Conservation (phyloP, 2,329 filamentous ascomycete species). For the Diaporthe aspalathi region DNA sequence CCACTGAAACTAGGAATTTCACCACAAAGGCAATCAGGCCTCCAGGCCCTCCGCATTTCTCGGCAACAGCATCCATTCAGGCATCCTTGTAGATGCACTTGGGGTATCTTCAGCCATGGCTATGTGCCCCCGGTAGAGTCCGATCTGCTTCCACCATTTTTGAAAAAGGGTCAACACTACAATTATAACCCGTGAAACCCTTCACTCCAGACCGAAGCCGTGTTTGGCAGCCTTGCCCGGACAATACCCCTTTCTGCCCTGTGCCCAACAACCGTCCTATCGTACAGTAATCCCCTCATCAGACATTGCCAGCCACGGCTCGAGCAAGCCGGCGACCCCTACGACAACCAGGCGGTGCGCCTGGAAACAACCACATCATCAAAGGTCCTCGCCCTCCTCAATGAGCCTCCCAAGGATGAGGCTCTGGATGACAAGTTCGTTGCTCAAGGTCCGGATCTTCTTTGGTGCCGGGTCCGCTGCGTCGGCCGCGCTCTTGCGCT, state of each 20-base stretch:
- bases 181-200: not conserved
- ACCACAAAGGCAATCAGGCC: not conserved
- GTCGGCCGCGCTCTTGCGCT: constrained; percentile 55
- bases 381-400: constrained; percentile 65
- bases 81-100: not conserved
- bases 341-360: not conserved
- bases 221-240: not conserved
- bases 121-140: not conserved
- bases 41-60: not conserved
- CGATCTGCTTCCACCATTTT: not conserved
- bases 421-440: constrained; percentile 93
- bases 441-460: constrained; percentile 75
- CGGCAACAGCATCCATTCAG: not conserved
- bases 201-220: not conserved
- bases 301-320: constrained; percentile 6
- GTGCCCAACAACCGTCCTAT: not conserved
- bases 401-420: constrained; percentile 86
- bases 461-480: constrained; percentile 53
- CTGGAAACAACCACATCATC: constrained; percentile 6
- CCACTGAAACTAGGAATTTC: not conserved
- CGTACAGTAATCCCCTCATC: not conserved
- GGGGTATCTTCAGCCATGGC: not conserved
- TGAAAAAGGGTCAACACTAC: not conserved
- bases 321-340: not conserved
- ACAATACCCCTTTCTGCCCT: not conserved